Base-by-base conservation (phyloP, 1,284 basidiomycete species). In the Cryptococcus wingfieldii region DNA sequence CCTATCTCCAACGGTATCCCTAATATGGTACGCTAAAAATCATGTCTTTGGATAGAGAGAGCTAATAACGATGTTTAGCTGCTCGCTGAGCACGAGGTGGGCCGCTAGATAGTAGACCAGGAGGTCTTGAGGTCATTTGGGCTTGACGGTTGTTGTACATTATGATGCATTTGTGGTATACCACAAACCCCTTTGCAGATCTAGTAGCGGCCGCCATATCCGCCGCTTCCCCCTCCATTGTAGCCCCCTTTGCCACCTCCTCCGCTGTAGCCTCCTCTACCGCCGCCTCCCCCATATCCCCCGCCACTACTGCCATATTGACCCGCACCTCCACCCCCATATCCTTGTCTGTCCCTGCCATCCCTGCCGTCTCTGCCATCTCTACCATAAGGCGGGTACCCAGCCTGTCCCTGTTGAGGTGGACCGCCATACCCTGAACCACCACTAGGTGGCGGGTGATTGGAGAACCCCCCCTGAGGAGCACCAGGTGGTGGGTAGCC, bases 1-100 rank as follows among this genome's bases (percentile, higher is more conserved):
- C 86, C 86, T 45, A 93, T 98, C 70, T 87, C 86, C 53, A 93
- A 89, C 71, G 94, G 94, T 12, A 98, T 98, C 64, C 94, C 95
- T 5, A 98, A 98, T 79, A 98, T 98, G 95, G 94, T 94, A 66
- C 63, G 84, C 74, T 55, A 10, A 5, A 8, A 38, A 12, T 12
- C 31, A 7, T 19, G 7, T 12, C 37, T 50, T 9, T 51, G 23
- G 14, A 46, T 2, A 28, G 6, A 28, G 10, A 28, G 51, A 41
- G 19, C 53, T 43, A 48, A 55, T 50, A 18, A 18, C 16, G 5
- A 50, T 4, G 10, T 49, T 1, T 70, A 94, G 91, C 82, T 96
- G 19, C 80, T 96, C 37, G 89, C 90, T 4, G 93, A 95, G 69
- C 89, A 95, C 69, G 92, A 96, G 77, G 89, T 96, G 25, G 68